Percentiles rank a stretch among this genome's conserved stretches.
phyloP scores from a whole-genome alignment of 345 rosid species.

The Toxicodendron radicans region DNA sequence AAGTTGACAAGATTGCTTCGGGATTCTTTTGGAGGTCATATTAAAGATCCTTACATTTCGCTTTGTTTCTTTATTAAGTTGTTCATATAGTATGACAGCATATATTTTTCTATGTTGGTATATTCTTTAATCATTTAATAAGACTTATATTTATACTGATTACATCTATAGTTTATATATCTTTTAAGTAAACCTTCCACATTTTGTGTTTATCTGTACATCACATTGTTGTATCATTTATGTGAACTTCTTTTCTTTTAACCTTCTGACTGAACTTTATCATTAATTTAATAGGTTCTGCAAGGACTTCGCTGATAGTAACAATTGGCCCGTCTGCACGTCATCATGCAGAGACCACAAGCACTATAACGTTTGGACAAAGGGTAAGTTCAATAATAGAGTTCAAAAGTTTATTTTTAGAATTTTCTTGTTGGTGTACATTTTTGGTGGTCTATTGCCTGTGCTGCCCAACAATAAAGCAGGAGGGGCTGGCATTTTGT shows the following conservation, averaged over 20 bases:
- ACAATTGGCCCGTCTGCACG: conserved; percentile 85
- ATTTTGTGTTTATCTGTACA: neutral
- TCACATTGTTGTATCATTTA: conserved; percentile 2
- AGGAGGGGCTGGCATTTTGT: neutral
- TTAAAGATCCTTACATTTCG: conserved; percentile 1
- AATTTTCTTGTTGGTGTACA: neutral
- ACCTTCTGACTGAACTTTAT: conserved; percentile 13
- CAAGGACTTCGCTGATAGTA: conserved; percentile 88
- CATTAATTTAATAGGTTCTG: conserved; percentile 60
- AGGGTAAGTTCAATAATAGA: conserved; percentile 52
- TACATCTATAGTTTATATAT: neutral
- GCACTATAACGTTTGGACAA: conserved; percentile 94
- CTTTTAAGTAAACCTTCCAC: conserved; percentile 3
- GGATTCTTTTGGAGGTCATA: conserved; percentile 90
- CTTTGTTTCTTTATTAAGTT: neutral
- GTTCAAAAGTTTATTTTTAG: neutral
- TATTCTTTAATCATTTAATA: neutral
- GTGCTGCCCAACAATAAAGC: neutral
- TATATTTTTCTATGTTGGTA: neutral
- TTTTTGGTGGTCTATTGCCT: neutral
- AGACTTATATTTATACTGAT: neutral
- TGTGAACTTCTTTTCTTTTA: neutral
- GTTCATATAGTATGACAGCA: no score
- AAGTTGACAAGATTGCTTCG: conserved; percentile 94
- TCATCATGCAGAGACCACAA: conserved; percentile 81